A percentile compares a stretch with the other conserved stretches of the same genome.
phyloP scores from a whole-genome alignment of 129 eudicot species.

The Escallonia herrerae region DNA sequence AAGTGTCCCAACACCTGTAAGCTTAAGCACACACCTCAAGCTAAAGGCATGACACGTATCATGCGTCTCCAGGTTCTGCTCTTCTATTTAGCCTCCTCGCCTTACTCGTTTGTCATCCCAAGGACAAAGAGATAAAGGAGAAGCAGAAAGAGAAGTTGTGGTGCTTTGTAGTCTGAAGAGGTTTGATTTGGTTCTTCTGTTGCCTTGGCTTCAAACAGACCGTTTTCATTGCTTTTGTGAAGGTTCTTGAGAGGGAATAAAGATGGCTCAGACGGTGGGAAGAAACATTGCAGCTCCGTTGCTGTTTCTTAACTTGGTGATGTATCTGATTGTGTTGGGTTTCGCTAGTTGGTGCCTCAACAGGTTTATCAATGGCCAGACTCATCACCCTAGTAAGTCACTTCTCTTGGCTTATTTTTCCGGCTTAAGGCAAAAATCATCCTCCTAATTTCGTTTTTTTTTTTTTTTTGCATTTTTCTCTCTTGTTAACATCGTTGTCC shows the following conservation, averaged over 20 bases:
- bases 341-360: constrained; percentile 86
- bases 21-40: background rate
- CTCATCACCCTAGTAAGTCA: constrained; percentile 71
- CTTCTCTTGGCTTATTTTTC: background rate
- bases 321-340: constrained; percentile 67
- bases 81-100: too few species aligned
- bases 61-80: too few species aligned
- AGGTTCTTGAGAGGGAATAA: too few species aligned
- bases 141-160: too few species aligned
- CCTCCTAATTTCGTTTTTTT: too few species aligned
- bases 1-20: background rate
- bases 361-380: constrained; percentile 51
- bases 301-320: constrained; percentile 71
- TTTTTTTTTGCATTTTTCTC: too few species aligned
- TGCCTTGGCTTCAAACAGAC: too few species aligned
- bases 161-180: background rate
- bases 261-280: constrained; percentile 58
- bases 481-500: too few species aligned
- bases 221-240: too few species aligned
- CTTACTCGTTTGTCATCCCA: too few species aligned
- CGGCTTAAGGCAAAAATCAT: too few species aligned
- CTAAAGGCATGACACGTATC: background rate
- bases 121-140: too few species aligned
- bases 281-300: constrained; percentile 81
- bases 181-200: background rate